Evolutionary conservation across 768 basidiomycete genomes (phyloP).

Genomic region (Tremella mesenterica): DNA sequence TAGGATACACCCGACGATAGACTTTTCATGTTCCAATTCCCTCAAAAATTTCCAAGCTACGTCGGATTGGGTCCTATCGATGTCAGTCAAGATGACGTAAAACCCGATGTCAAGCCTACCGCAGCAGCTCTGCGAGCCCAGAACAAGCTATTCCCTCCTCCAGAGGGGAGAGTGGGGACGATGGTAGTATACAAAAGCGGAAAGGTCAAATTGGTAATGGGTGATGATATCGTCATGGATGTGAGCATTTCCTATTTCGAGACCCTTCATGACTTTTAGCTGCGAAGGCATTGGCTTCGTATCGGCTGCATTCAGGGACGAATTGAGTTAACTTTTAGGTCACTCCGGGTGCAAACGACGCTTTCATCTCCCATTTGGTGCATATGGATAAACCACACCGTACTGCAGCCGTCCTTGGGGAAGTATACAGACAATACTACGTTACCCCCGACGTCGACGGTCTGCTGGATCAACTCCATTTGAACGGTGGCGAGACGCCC

Average conservation of each 20-base stretch:
- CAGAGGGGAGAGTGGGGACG: constrained; percentile 71
- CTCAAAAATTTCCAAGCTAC: constrained; percentile 72
- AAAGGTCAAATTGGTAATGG: constrained; percentile 72
- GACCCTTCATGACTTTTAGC: too few relatives aligned
- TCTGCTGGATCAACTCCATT: constrained; percentile 60
- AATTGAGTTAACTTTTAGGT: constrained; percentile 51
- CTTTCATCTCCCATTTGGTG: constrained; percentile 81
- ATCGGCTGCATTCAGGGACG: too few relatives aligned
- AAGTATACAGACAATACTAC: constrained; percentile 73
- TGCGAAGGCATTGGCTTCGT: too few relatives aligned
- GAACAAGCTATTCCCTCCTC: constrained; percentile 40
- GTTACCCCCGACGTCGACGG: constrained; percentile 75
- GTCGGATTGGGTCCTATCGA: constrained; percentile 44
- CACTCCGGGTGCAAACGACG: constrained; percentile 68
- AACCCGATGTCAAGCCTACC: constrained; percentile 47
- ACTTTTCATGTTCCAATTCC: constrained; percentile 86
- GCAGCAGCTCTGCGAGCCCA: constrained; percentile 7
- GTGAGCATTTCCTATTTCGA: constrained; percentile 48
- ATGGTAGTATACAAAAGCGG: constrained; percentile 80
- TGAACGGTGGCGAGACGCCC: constrained; percentile 38
- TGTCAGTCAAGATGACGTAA: constrained; percentile 45
- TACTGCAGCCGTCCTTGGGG: constrained; percentile 65
- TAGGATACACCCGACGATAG: constrained; percentile 39
- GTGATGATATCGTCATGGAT: constrained; percentile 71
- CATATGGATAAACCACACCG: constrained; percentile 58